Evolutionary conservation across 2,329 filamentous ascomycete species (phyloP).

Genomic region (Paraconiothyrium brasiliense): DNA sequence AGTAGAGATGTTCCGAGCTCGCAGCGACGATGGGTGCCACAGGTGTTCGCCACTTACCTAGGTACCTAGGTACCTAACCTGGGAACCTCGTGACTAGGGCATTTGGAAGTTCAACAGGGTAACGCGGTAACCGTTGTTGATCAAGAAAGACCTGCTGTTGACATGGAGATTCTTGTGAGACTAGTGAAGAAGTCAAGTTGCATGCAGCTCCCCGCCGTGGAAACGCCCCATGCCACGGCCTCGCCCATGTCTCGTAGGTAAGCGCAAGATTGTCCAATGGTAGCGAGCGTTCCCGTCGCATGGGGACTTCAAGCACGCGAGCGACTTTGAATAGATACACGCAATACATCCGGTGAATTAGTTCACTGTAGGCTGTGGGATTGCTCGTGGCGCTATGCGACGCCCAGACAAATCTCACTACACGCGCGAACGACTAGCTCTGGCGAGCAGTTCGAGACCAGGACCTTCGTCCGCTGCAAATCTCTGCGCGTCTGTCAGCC

Average conservation of each 20-base stretch:
- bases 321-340: background rate
- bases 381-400: background rate
- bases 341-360: too few relatives aligned
- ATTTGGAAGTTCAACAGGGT: background rate
- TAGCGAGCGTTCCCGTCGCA: background rate
- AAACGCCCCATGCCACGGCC: background rate
- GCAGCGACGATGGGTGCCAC: too few relatives aligned
- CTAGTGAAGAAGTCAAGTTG: background rate
- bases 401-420: background rate
- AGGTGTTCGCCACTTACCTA: too few relatives aligned
- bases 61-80: background rate
- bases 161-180: background rate
- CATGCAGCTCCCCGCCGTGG: background rate
- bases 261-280: background rate
- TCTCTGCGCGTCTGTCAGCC: constrained; percentile 10
- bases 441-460: background rate
- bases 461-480: constrained; percentile 16
- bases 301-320: background rate
- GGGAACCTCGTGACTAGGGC: background rate
- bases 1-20: background rate
- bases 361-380: too few relatives aligned
- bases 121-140: background rate
- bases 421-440: background rate
- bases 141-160: background rate
- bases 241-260: background rate